Conservation (phyloP, 768 basidiomycete species). For the Aureoboletus auriporus region DNA sequence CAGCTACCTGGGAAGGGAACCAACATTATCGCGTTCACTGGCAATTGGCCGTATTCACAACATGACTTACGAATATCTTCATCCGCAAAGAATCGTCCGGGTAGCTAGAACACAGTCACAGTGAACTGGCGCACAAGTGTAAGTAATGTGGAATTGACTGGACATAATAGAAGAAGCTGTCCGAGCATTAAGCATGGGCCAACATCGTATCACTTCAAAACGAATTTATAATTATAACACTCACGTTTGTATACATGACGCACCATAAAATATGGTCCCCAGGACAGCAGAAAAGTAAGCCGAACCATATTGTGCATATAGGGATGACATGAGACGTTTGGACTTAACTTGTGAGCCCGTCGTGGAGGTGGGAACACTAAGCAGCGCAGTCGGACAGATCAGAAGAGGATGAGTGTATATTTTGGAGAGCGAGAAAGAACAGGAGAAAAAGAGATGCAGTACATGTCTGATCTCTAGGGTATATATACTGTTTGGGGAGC, state of each 20-base stretch:
- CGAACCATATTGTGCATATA: not conserved
- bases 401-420: too few species aligned
- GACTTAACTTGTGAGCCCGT: too few species aligned
- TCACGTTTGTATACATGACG: slow-evolving; percentile 4
- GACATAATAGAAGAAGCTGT: slow-evolving; percentile 3
- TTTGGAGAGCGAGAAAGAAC: too few species aligned
- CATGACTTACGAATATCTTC: not conserved
- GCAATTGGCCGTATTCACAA: too few species aligned
- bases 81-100: not conserved
- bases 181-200: not conserved
- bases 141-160: not conserved
- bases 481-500: too few species aligned
- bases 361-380: too few species aligned
- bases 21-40: too few species aligned
- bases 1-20: not conserved
- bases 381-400: too few species aligned
- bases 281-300: not conserved
- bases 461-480: too few species aligned
- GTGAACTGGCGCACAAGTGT: not conserved
- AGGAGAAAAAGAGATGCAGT: too few species aligned
- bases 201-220: not conserved
- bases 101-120: not conserved
- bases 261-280: not conserved
- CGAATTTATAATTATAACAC: too few species aligned
- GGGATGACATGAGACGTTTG: too few species aligned